Conservation (phyloP, 306 rosid species). For the Glycine tomentella region DNA sequence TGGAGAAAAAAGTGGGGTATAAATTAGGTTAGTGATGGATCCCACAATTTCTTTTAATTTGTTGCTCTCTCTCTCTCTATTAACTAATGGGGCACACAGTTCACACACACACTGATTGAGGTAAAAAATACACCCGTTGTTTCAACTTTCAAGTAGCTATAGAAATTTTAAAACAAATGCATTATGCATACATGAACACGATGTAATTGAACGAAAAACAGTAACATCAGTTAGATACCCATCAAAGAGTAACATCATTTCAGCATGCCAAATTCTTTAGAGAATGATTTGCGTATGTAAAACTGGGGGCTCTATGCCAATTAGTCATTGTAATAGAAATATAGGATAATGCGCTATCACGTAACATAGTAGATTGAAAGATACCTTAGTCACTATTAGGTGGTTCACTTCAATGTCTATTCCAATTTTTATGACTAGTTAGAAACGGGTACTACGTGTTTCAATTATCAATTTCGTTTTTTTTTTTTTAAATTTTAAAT, state of each 20-base stretch:
- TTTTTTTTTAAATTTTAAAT: too few relatives aligned
- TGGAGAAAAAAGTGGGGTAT: background rate
- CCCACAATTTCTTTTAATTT: background rate
- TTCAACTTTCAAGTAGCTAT: background rate
- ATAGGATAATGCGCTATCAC: conserved; percentile 30
- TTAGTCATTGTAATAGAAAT: conserved; percentile 27
- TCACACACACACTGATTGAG: too few relatives aligned
- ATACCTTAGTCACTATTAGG: conserved; percentile 47
- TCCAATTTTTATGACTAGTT: conserved; percentile 34
- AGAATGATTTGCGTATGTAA: conserved; percentile 32
- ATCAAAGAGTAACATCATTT: conserved; percentile 32
- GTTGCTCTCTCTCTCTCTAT: background rate
- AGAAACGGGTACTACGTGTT: too few relatives aligned
- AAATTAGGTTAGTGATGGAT: background rate
- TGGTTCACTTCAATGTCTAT: conserved; percentile 41
- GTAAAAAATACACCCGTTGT: background rate
- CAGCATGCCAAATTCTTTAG: background rate
- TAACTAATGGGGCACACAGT: background rate
- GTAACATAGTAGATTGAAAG: conserved; percentile 33
- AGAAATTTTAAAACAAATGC: background rate
- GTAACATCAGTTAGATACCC: conserved; percentile 13
- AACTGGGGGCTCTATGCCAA: conserved; percentile 30
- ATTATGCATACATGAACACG: conserved; percentile 4
- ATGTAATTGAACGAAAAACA: conserved; percentile 33
- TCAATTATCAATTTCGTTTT: too few relatives aligned